phyloP scores from a whole-genome alignment of 2,329 filamentous ascomycete genomes.

The Neospermospora avenae region DNA sequence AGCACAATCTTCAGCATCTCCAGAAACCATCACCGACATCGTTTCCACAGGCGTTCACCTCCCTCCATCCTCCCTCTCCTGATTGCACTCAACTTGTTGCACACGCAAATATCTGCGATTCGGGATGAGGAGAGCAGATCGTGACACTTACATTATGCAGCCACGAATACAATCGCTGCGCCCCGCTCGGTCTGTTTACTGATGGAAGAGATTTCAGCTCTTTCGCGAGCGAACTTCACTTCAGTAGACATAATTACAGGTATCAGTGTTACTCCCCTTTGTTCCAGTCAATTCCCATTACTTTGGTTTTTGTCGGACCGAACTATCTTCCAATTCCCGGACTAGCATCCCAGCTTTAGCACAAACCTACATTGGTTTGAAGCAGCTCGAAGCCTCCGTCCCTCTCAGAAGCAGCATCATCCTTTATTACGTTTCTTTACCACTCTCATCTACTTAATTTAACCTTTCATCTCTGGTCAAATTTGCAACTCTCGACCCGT shows the following conservation, averaged over 20 bases:
- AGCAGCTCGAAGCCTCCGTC: background rate
- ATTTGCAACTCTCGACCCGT: background rate
- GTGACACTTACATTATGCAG: background rate
- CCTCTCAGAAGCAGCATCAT: background rate
- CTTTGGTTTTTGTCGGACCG: background rate
- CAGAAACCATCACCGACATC: background rate
- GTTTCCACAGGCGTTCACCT: no score
- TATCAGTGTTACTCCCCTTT: background rate
- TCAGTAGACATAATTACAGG: background rate
- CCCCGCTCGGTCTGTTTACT: background rate
- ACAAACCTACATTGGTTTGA: background rate
- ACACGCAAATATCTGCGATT: background rate
- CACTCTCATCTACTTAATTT: background rate
- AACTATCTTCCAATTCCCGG: background rate
- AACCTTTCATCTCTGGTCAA: background rate
- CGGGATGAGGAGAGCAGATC: background rate
- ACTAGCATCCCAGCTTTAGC: background rate
- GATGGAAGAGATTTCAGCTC: background rate
- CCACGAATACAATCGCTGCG: slow-evolving; percentile 2
- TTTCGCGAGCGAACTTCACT: slow-evolving; percentile 1
- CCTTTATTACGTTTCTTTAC: background rate
- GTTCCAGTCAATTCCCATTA: background rate
- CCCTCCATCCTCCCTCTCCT: background rate
- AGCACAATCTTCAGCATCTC: background rate
- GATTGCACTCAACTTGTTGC: background rate